Base-by-base conservation (phyloP, 2,329 filamentous ascomycete species). In the Pseudogymnoascus sp. region DNA sequence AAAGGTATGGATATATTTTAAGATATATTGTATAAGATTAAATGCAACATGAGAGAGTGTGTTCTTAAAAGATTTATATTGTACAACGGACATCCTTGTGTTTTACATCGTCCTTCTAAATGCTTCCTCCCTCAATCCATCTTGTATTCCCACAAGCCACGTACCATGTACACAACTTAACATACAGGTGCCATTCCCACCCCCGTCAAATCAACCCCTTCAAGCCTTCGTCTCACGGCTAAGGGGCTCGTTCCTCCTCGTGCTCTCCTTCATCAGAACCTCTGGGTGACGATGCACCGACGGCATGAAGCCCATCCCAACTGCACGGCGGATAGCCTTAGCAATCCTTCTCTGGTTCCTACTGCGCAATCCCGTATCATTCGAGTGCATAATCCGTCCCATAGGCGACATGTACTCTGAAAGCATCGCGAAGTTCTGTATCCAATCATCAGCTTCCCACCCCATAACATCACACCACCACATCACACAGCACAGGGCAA, bases 281-380 rank as follows among this genome's bases (percentile, higher is more conserved):
- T 96, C 90, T 3, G 95, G 95, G 78, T 99, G 95, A 68, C 82
- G 80, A 78, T 99, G 90, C 63, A 96, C 88, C 74, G 88, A 96
- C 23, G 95, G 95, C 83, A 97, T 92, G 65, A 97, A 80, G 15
- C 95, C 95, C 73, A 97, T 83, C 1, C 93, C 95, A 71, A 97
- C 88, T 19, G 90, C 88, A 70, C 95, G 84, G 68, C 95, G 82
- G 71, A 99, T 89, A 62, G 96, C 93, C 80, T 96, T 97, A 66
- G 93, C 90, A 73, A 99, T 86, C 78, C 89, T 92, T 69, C 95
- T 84, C 80, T 99, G 95, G 80, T 97, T 97, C 68, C 90, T 88
- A 2, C 90, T 89, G 64, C 91, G 84, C 66, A 99, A 80, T 13
- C 91, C 91, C 0, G 93, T 97, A 23, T 87, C 80, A 5, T 76